Percentiles rank a stretch among this genome's conserved stretches.
Evolutionary conservation across 371 early-diverging fungal genomes (phyloP).

Genomic region (Mucor irregularis): DNA sequence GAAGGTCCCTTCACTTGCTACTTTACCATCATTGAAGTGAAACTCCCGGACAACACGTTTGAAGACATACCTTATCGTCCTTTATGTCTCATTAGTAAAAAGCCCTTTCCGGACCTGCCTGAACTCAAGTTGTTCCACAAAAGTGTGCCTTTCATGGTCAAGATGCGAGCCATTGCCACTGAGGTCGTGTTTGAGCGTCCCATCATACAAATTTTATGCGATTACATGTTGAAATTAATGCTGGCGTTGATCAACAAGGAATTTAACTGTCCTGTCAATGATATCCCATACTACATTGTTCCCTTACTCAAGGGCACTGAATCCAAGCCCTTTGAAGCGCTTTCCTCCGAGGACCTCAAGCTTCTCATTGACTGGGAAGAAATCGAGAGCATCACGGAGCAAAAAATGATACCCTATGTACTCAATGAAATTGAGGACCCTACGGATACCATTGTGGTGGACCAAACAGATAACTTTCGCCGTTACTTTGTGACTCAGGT

Average conservation of each 20-base stretch:
- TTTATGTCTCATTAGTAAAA: slow-evolving; percentile 51
- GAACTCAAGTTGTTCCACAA: slow-evolving; percentile 47
- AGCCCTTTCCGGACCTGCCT: slow-evolving; percentile 44
- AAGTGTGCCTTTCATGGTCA: slow-evolving; percentile 28
- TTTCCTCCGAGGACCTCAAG: slow-evolving; percentile 1
- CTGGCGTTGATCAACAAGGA: slow-evolving; percentile 53
- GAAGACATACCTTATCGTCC: slow-evolving; percentile 43
- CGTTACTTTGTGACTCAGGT: slow-evolving; percentile 60
- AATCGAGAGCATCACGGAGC: slow-evolving; percentile 24
- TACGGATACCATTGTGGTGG: slow-evolving; percentile 51
- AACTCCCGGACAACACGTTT: slow-evolving; percentile 17
- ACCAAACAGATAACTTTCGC: slow-evolving; percentile 54
- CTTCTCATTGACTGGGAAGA: slow-evolving; percentile 62
- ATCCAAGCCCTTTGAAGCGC: slow-evolving; percentile 4
- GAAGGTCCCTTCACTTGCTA: slow-evolving; percentile 37
- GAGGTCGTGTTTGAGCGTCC: slow-evolving; percentile 30
- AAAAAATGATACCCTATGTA: slow-evolving; percentile 6
- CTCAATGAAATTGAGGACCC: slow-evolving; percentile 8
- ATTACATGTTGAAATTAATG: slow-evolving; percentile 53
- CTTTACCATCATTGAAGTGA: slow-evolving; percentile 29
- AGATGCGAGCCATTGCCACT: slow-evolving; percentile 16
- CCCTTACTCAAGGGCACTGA: slow-evolving; percentile 38
- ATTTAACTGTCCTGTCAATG: slow-evolving; percentile 51
- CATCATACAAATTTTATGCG: slow-evolving; percentile 39
- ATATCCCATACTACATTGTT: slow-evolving; percentile 59